Evolutionary conservation across 2,329 filamentous ascomycete species (phyloP).

Genomic region (Trichothecium sympodiale): DNA sequence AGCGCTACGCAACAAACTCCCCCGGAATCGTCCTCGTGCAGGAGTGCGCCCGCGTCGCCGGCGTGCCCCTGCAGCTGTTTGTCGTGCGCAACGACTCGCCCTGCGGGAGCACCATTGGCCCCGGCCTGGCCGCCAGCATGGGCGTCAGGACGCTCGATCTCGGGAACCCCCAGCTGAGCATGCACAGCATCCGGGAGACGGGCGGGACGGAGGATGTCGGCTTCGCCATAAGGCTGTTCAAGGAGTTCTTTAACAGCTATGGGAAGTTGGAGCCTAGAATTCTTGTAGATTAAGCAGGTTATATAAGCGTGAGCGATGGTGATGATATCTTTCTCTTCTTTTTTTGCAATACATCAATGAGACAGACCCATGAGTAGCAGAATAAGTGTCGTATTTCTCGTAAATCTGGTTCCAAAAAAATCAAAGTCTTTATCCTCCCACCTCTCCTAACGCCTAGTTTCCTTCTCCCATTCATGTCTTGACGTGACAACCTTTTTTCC

Average conservation of each 20-base stretch:
- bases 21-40: conserved; percentile 89
- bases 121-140: conserved; percentile 83
- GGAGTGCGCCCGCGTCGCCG: conserved; percentile 64
- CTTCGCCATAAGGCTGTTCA: conserved; percentile 75
- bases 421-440: too few species aligned
- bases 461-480: too few species aligned
- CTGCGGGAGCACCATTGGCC: conserved; percentile 93
- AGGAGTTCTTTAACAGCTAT: conserved; percentile 77
- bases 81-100: conserved; percentile 92
- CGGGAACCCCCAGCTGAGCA: conserved; percentile 87
- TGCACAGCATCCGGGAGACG: conserved; percentile 95
- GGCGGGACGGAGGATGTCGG: conserved; percentile 81
- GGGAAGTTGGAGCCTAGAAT: conserved; percentile 75
- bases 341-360: neutral
- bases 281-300: conserved; percentile 55
- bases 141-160: conserved; percentile 84
- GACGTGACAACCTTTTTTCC: too few species aligned
- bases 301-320: neutral
- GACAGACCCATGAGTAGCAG: conserved; percentile 1
- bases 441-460: too few species aligned
- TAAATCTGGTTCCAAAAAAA: too few species aligned
- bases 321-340: neutral
- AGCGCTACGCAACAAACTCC: conserved; percentile 91
- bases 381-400: too few species aligned
- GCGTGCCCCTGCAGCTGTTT: conserved; percentile 86